A percentile compares a stretch with the other conserved stretches of the same genome.
Evolutionary conservation across 1,139 yeast species (phyloP).

Genomic region (Nakaseomyces glabratus): DNA sequence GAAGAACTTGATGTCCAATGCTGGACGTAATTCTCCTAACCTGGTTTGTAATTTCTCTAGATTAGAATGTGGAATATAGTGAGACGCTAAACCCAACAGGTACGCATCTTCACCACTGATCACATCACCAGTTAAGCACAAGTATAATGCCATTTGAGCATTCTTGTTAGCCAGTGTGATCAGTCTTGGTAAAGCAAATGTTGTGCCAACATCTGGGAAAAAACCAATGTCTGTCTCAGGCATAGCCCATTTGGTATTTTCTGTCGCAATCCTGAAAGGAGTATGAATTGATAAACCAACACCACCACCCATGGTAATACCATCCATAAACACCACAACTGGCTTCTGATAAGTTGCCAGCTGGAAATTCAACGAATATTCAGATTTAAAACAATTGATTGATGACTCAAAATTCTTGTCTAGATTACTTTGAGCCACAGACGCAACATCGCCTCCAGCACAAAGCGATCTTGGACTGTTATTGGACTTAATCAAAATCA

Average conservation of each 20-base stretch:
- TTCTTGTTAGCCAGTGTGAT: conserved; percentile 37
- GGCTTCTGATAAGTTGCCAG: conserved; percentile 82
- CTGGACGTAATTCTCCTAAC: conserved; percentile 41
- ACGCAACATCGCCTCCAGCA: conserved; percentile 94
- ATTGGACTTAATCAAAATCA: conserved; percentile 62
- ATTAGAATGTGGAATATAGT: conserved; percentile 63
- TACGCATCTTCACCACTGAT: conserved; percentile 73
- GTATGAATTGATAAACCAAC: conserved; percentile 87
- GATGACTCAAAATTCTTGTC: conserved; percentile 41
- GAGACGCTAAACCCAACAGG: conserved; percentile 82
- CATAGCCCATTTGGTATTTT: conserved; percentile 87
- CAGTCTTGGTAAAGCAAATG: conserved; percentile 76
- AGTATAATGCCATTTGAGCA: conserved; percentile 73
- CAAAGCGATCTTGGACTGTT: conserved; percentile 42
- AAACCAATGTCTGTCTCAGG: conserved; percentile 97
- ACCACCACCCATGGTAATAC: conserved; percentile 98
- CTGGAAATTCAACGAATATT: conserved; percentile 72
- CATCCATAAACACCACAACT: conserved; percentile 73
- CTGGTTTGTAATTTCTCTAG: conserved; percentile 55
- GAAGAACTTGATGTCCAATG: conserved; percentile 14
- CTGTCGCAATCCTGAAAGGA: conserved; percentile 91
- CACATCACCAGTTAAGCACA: conserved; percentile 79
- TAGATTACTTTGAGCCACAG: conserved; percentile 48
- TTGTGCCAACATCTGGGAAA: conserved; percentile 92
- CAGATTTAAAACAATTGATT: conserved; percentile 62